Conservation (phyloP, 805 yeast genomes). For the Ogataea zsoltii region DNA sequence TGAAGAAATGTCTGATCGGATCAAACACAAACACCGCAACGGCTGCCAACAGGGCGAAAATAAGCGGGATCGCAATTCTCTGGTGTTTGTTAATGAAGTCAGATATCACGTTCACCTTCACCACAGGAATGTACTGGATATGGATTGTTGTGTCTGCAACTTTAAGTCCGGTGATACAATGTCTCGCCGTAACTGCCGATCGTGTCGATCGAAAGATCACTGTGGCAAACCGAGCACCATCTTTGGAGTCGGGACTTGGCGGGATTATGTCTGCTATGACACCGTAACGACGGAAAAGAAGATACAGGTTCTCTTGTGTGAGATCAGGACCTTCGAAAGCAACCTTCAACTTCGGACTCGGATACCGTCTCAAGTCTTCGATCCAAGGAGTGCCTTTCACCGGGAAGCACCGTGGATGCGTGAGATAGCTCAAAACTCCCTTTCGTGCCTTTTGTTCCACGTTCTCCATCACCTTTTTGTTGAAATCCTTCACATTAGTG, state of each 20-base stretch:
- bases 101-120: slow-evolving; percentile 51
- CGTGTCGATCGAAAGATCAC: slow-evolving; percentile 57
- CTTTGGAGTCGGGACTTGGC: slow-evolving; percentile 46
- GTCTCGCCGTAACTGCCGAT: slow-evolving; percentile 83
- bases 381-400: slow-evolving; percentile 96
- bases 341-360: slow-evolving; percentile 62
- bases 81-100: slow-evolving; percentile 73
- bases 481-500: slow-evolving; percentile 51
- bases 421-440: slow-evolving; percentile 41
- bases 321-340: slow-evolving; percentile 75
- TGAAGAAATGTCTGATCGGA: slow-evolving; percentile 83
- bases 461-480: slow-evolving; percentile 44
- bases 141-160: slow-evolving; percentile 69
- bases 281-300: slow-evolving; percentile 86
- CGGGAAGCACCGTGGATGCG: slow-evolving; percentile 58
- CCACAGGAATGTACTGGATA: slow-evolving; percentile 65
- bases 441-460: slow-evolving; percentile 31
- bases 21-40: slow-evolving; percentile 86
- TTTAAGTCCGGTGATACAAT: slow-evolving; percentile 81
- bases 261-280: slow-evolving; percentile 73
- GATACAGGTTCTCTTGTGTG: slow-evolving; percentile 76
- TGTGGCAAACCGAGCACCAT: slow-evolving; percentile 47
- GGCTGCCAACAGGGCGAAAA: slow-evolving; percentile 78
- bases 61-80: slow-evolving; percentile 75
- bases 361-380: slow-evolving; percentile 83